Base-by-base conservation (phyloP, 148 eudicot species). In the Cornus suecica region DNA sequence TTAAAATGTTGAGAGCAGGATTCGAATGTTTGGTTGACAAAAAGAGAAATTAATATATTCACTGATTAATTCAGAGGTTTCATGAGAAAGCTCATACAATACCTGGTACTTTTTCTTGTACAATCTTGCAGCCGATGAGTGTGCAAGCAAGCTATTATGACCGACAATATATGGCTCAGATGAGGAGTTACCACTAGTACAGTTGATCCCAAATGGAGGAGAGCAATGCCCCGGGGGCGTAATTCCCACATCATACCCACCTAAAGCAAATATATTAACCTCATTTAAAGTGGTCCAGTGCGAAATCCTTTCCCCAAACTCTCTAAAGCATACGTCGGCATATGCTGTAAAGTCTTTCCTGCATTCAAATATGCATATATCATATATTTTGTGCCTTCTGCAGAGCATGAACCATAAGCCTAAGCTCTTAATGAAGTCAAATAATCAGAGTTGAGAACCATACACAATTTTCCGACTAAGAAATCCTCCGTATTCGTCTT, bases 401-500 rank as follows among this genome's bases (percentile, higher is more conserved):
- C 31, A 28, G 14, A 5, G 32, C 6, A 69, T 69, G 18, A 1
- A 69, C 24, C 42, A 10, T 25, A 51, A 10, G 22, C 1, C 20
- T 27, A 41, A 41, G 8, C 60, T 61, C 8, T 34, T 45, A 72
- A 31, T n/a, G 52, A 68, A 68, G 18, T 42, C 27, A 51, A 24
- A 24, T 22, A 51, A 61, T 18, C 5, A 31, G 32, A 15, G 5
- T 65, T 31, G 32, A 72, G 24, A 67, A 32, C 9, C 75, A 37
- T 86, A 92, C 97, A 90, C 82, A 61, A 84, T 67, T 58, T 68
- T 80, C 23, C 45, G 75, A 80, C 81, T 85, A 65, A 87, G 54
- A 74, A 86, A 91, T 62, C 94, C 98, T 81, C 84, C 90, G 72
- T 91, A 91, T 79, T 93, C 89, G 41, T 91, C 92, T 83, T 88